A percentile compares a stretch with the other conserved stretches of the same genome.
These are phyloP conservation scores for Globisporangium apiculatum DNA, from an alignment of 352 stramenopile species.

Conservation along the genomic window DNA sequence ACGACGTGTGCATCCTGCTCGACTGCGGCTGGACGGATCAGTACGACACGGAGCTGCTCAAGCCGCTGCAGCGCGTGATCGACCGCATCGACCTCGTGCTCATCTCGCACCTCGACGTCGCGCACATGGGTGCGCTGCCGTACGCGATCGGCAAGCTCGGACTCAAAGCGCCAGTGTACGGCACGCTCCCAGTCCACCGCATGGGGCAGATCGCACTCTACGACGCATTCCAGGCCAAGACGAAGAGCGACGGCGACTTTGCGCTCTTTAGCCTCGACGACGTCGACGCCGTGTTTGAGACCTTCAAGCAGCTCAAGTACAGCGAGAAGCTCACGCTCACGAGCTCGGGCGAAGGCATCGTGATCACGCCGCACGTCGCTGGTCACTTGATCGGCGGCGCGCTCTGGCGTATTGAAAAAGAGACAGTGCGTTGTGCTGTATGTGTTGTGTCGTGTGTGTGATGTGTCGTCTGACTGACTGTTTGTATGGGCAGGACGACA, in stretches of 20 bases:
- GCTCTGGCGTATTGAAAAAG: conserved; percentile 93
- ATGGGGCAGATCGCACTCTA: conserved; percentile 97
- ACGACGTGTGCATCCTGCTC: conserved; percentile 88
- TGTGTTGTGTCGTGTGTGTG: not conserved
- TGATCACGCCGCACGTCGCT: conserved; percentile 92
- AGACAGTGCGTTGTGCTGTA: conserved; percentile 57
- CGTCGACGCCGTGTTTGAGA: conserved; percentile 90
- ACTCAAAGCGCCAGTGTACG: conserved; percentile 87
- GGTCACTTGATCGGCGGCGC: conserved; percentile 93
- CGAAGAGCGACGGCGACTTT: conserved; percentile 88
- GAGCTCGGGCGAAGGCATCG: conserved; percentile 80
- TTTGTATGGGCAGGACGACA: conserved; percentile 64
- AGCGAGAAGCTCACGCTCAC: conserved; percentile 89
- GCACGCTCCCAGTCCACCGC: conserved; percentile 92
- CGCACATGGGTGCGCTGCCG: conserved; percentile 86
- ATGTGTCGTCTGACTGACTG: not conserved
- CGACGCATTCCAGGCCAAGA: conserved; percentile 91
- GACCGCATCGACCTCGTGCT: conserved; percentile 86
- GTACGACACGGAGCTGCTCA: conserved; percentile 81
- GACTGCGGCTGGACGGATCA: conserved; percentile 89
- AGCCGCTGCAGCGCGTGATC: conserved; percentile 76
- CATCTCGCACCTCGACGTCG: conserved; percentile 86
- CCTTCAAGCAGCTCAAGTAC: conserved; percentile 94
- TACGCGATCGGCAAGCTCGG: conserved; percentile 86
- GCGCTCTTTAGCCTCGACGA: conserved; percentile 90